Percentiles rank a stretch among this genome's conserved stretches.
Conservation (phyloP, 805 yeast species). For the Myxozyma monticola region DNA sequence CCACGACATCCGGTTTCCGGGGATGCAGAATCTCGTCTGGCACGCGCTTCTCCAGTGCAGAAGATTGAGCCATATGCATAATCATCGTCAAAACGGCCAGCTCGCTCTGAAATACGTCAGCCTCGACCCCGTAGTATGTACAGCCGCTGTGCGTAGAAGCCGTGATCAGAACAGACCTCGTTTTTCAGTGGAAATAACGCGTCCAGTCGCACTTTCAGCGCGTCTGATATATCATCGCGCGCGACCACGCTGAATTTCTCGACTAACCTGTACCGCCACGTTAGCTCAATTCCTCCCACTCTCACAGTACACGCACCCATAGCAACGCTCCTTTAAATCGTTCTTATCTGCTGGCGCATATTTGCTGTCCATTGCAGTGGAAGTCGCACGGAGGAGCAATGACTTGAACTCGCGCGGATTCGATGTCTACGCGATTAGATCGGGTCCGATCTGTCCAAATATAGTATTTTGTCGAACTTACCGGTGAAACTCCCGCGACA, state of each 20-base stretch:
- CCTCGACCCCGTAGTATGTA: no score
- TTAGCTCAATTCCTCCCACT: not conserved
- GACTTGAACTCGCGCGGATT: conserved; percentile 7
- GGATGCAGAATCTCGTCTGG: conserved; percentile 10
- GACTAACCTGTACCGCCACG: conserved; percentile 29
- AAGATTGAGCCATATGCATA: conserved; percentile 24
- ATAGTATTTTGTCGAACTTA: not conserved
- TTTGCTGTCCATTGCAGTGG: conserved; percentile 1
- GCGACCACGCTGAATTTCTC: conserved; percentile 37
- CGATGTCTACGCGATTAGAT: conserved; percentile 1
- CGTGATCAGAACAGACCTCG: no score
- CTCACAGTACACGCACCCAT: conserved; percentile 11
- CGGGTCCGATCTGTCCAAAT: not conserved
- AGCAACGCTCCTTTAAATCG: conserved; percentile 10
- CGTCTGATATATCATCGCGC: conserved; percentile 35
- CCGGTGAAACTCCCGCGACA: conserved; percentile 12
- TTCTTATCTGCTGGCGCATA: conserved; percentile 8
- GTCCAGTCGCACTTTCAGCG: conserved; percentile 32
- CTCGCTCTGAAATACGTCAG: no score
- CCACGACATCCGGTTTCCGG: not conserved
- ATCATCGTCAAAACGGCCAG: no score
- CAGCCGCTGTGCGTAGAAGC: no score
- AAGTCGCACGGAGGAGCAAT: conserved; percentile 11
- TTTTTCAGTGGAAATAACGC: no score
- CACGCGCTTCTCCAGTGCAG: conserved; percentile 12